These are phyloP conservation scores for Daedalea quercina DNA, from an alignment of 768 basidiomycete species.

Conservation along the genomic window DNA sequence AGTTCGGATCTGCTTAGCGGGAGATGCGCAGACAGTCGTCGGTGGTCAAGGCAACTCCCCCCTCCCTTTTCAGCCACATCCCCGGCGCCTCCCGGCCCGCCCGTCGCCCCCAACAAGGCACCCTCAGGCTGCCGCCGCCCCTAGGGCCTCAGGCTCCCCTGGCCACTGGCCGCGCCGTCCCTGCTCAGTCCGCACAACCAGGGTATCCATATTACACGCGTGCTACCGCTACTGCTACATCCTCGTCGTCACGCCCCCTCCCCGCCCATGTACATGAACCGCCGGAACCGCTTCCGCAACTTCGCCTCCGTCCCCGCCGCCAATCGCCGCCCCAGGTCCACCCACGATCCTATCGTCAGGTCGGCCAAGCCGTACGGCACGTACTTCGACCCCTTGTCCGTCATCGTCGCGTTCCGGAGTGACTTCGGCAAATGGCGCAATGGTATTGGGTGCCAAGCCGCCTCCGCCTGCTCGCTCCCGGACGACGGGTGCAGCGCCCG, in stretches of 20 bases:
- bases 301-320: constrained; percentile 43
- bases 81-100: constrained; percentile 2
- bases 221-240: constrained; percentile 3
- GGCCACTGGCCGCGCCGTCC: no score
- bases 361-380: constrained; percentile 72
- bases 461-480: constrained; percentile 15
- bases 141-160: no score
- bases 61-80: neutral
- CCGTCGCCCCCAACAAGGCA: no score
- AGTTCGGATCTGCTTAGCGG: constrained; percentile 16
- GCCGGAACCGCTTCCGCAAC: constrained; percentile 57
- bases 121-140: neutral
- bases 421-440: constrained; percentile 44
- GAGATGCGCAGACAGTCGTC: constrained; percentile 25
- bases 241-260: constrained; percentile 10
- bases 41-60: constrained; percentile 48
- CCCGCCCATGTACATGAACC: constrained; percentile 66
- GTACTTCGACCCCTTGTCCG: constrained; percentile 40
- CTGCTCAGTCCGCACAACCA: constrained; percentile 5
- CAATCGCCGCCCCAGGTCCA: constrained; percentile 57
- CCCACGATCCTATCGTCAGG: constrained; percentile 73
- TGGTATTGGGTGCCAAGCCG: constrained; percentile 47
- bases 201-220: constrained; percentile 1
- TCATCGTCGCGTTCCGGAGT: constrained; percentile 36
- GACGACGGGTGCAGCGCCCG: constrained; percentile 33